A percentile compares a stretch with the other conserved stretches of the same genome.
Conservation (phyloP, 2,329 filamentous ascomycete species). For the Alternaria panax region DNA sequence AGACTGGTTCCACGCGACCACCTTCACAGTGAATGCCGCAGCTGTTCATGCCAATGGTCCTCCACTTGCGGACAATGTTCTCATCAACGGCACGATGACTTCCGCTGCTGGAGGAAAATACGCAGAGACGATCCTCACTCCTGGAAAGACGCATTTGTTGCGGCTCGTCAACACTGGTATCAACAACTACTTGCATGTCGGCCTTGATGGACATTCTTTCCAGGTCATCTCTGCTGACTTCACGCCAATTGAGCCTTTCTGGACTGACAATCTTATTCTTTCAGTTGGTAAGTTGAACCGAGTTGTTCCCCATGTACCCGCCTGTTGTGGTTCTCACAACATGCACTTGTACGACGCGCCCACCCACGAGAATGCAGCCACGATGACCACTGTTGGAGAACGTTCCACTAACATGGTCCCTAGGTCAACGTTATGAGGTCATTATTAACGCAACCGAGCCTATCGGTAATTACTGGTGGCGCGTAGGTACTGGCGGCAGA, state of each 20-base stretch:
- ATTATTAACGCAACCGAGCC: constrained; percentile 47
- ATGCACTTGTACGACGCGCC: constrained; percentile 10
- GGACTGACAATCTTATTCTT: constrained; percentile 45
- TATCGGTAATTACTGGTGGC: constrained; percentile 47
- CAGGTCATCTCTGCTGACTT: constrained; percentile 56
- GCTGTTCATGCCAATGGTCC: constrained; percentile 49
- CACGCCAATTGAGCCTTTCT: constrained; percentile 54
- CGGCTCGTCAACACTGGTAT: constrained; percentile 52
- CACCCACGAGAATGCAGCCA: constrained; percentile 18
- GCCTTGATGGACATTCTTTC: constrained; percentile 49
- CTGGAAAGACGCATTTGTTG: constrained; percentile 55
- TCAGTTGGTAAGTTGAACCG: constrained; percentile 43
- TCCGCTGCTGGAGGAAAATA: constrained; percentile 42
- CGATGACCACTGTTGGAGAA: constrained; percentile 6
- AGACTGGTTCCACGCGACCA: constrained; percentile 44
- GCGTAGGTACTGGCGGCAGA: constrained; percentile 43
- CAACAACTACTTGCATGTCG: constrained; percentile 34
- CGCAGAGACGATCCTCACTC: constrained; percentile 43
- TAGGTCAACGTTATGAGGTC: constrained; percentile 52
- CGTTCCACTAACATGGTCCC: constrained; percentile 30
- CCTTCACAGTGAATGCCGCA: constrained; percentile 41
- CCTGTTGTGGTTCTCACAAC: constrained; percentile 4
- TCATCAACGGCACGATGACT: constrained; percentile 65
- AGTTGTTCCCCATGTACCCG: neutral
- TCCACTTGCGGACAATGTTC: constrained; percentile 56